Evolutionary conservation across 2,329 filamentous ascomycete species (phyloP).

Genomic region (Aspergillus phoenicis): DNA sequence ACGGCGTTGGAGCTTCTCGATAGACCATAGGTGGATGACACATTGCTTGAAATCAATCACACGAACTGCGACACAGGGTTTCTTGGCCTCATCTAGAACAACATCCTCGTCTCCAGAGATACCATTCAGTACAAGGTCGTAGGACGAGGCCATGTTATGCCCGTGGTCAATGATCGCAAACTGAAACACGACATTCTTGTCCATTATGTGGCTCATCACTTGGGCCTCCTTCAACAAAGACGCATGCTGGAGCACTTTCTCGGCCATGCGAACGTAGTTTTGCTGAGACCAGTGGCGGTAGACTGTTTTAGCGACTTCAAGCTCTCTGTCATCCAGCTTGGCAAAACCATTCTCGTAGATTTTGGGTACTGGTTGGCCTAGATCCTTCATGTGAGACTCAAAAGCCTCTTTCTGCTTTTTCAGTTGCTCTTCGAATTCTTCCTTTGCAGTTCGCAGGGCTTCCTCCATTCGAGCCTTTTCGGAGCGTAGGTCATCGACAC

Average conservation of each 20-base stretch:
- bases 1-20: conserved; percentile 86
- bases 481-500: conserved; percentile 79
- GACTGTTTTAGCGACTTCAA: conserved; percentile 67
- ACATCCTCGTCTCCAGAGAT: conserved; percentile 83
- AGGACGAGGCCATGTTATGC: conserved; percentile 86
- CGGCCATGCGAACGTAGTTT: conserved; percentile 91
- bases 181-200: conserved; percentile 90
- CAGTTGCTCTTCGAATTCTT: conserved; percentile 85
- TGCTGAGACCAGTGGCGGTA: conserved; percentile 77
- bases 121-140: conserved; percentile 93
- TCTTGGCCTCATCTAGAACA: conserved; percentile 75
- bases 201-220: conserved; percentile 95
- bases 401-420: conserved; percentile 81
- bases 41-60: conserved; percentile 87
- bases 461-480: conserved; percentile 87
- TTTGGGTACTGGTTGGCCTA: conserved; percentile 63
- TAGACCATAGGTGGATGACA: conserved; percentile 89
- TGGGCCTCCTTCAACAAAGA: conserved; percentile 91
- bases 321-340: conserved; percentile 70
- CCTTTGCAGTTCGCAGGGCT: conserved; percentile 73
- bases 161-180: conserved; percentile 89
- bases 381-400: conserved; percentile 78
- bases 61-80: conserved; percentile 87
- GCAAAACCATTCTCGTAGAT: conserved; percentile 47
- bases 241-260: conserved; percentile 85